Evolutionary conservation across 805 yeast species (phyloP).

Genomic region (Candida nanaspora): DNA sequence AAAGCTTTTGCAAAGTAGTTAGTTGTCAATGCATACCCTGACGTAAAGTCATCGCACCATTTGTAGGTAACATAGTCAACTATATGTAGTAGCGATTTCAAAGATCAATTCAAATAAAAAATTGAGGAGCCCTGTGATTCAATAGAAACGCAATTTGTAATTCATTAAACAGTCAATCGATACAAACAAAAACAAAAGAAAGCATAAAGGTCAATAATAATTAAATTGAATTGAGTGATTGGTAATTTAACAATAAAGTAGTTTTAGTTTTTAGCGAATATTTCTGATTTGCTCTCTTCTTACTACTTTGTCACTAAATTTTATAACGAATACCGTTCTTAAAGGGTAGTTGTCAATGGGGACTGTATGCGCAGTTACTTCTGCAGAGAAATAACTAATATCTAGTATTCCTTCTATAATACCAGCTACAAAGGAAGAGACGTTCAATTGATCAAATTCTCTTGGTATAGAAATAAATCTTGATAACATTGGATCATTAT

Average conservation of each 20-base stretch:
- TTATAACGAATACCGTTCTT: conserved; percentile 70
- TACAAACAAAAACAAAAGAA: too few species aligned
- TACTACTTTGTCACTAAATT: conserved; percentile 53
- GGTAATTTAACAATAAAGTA: too few species aligned
- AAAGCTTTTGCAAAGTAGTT: too few species aligned
- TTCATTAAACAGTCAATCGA: too few species aligned
- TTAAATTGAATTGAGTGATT: background rate
- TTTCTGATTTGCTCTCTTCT: conserved; percentile 43
- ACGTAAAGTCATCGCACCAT: too few species aligned
- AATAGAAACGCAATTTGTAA: too few species aligned
- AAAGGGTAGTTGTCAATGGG: conserved; percentile 51
- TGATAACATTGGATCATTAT: conserved; percentile 64
- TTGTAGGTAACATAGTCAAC: too few species aligned
- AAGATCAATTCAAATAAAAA: too few species aligned
- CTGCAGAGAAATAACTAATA: conserved; percentile 62
- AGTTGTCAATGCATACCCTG: too few species aligned
- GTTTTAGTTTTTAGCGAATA: background rate
- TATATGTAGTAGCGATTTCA: too few species aligned
- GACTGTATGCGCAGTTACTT: conserved; percentile 77
- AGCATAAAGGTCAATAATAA: too few species aligned
- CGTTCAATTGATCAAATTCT: conserved; percentile 70
- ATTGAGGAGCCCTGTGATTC: too few species aligned
- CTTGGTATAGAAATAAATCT: conserved; percentile 70
- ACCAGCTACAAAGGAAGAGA: conserved; percentile 82
- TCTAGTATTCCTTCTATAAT: conserved; percentile 78